Evolutionary conservation across 176 grass and related monocot genomes (phyloP), one percentile per base, ranked within the genome.

Genomic region (Carex pumila): DNA sequence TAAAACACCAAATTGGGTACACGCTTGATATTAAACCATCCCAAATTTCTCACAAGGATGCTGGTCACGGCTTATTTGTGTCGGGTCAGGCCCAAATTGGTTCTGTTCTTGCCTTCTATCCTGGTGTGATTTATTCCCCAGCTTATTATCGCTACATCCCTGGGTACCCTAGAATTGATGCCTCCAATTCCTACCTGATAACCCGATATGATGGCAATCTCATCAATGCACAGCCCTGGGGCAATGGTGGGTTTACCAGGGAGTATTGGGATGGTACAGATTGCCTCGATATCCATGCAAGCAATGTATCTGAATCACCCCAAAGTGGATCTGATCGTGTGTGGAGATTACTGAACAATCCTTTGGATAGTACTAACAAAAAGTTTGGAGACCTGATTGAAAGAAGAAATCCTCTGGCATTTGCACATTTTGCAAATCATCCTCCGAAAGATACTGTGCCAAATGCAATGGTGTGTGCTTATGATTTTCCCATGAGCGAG

Each of bases 341-440:
- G 0, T 94, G 91, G 96, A 89, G 85, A 91, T 89, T 95, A 15
- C 83, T 95, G 47, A 93, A 87, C 82, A 99, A 95, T 34, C 93
- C 96, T 59, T 77, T 99, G 59, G 81, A 95, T 71, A 86, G 83
- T 79, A 78, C 31, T 66, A 12, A 59, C 4, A 62, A 87, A 67
- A 88, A 92, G n/a, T 76, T 69, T 29, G 85, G 86, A 7, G 86
- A 94, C 72, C 83, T 99, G 65, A 87, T 99, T 79, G 93, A 95
- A 83, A 85, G 88, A 12, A 87, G 93, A 80, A 99, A 99, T 86
- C 96, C 96, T 7, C 87, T 95, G 67, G 93, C 96, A 64, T 92
- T 95, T 75, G 93, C 86, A 32, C 96, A 99, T 90, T 94, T 99
- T 84, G 91, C 91, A 0, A 99, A 99, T 67, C 96, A 95, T 86